These are phyloP conservation scores for Colletotrichum camelliae DNA, from an alignment of 2,329 filamentous ascomycete genomes.

Conservation along the genomic window DNA sequence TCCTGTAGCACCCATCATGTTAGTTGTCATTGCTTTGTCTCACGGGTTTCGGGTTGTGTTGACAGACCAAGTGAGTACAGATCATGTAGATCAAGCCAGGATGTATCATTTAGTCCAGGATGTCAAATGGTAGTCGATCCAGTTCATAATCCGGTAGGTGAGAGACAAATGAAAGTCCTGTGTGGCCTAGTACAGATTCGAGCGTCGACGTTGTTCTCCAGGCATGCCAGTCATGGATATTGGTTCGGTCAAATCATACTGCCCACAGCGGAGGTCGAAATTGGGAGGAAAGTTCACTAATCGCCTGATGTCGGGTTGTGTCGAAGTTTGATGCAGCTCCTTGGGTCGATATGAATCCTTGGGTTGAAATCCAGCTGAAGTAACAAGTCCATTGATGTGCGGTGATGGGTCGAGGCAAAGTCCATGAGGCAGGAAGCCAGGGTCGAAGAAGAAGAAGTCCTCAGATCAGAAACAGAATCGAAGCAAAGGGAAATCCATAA, in stretches of 20 bases:
- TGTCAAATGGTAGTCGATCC: neutral
- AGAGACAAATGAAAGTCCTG: neutral
- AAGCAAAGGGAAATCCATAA: slow-evolving; percentile 16
- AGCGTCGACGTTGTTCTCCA: neutral
- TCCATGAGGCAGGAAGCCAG: neutral
- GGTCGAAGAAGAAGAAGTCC: neutral
- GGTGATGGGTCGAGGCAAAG: neutral
- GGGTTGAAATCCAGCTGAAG: neutral
- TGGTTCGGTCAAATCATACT: neutral
- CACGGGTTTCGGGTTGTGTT: slow-evolving; percentile 24
- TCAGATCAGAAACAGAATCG: neutral
- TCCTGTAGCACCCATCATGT: slow-evolving; percentile 42
- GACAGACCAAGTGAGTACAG: slow-evolving; percentile 40
- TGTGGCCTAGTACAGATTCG: neutral
- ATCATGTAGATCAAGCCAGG: slow-evolving; percentile 9
- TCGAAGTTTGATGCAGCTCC: neutral
- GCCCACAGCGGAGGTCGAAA: neutral
- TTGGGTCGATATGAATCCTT: neutral
- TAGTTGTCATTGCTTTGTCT: slow-evolving; percentile 33
- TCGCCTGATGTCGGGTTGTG: neutral
- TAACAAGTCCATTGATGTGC: neutral
- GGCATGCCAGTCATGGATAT: neutral
- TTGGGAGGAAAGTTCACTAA: neutral
- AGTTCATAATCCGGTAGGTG: neutral
- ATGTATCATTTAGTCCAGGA: neutral